Conservation (phyloP, 108 stramenopile species). For the Nitzschia putrida region DNA sequence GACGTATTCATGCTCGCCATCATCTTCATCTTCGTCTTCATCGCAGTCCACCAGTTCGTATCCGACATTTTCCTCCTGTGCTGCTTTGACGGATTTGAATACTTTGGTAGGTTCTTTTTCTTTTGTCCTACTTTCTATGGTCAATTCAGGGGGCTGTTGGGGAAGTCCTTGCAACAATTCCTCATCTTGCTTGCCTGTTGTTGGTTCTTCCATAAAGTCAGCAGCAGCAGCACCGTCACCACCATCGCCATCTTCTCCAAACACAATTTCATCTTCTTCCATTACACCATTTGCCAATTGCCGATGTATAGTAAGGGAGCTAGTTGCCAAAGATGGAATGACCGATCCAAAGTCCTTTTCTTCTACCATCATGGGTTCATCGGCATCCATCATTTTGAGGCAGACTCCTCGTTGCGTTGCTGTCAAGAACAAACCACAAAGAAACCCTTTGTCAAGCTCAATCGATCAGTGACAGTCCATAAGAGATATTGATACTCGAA, state of each 20-base stretch:
- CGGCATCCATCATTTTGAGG: too few species aligned
- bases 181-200: not conserved
- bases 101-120: too few species aligned
- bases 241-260: not conserved
- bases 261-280: constrained; percentile 5
- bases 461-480: too few species aligned
- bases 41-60: not conserved
- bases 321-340: too few species aligned
- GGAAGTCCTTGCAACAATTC: not conserved
- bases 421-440: too few species aligned
- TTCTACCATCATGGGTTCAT: too few species aligned
- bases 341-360: too few species aligned
- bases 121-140: not conserved
- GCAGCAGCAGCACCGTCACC: too few species aligned
- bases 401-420: too few species aligned
- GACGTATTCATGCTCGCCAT: not conserved
- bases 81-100: too few species aligned
- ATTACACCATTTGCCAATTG: not conserved
- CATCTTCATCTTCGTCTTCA: not conserved
- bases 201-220: not conserved
- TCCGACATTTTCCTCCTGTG: not conserved
- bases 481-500: too few species aligned
- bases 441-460: too few species aligned
- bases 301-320: not conserved
- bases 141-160: constrained; percentile 6